Evolutionary conservation across 2,329 filamentous ascomycete genomes (phyloP), one percentile per base, ranked within the genome.

Genomic region (Ascochyta koolunga): DNA sequence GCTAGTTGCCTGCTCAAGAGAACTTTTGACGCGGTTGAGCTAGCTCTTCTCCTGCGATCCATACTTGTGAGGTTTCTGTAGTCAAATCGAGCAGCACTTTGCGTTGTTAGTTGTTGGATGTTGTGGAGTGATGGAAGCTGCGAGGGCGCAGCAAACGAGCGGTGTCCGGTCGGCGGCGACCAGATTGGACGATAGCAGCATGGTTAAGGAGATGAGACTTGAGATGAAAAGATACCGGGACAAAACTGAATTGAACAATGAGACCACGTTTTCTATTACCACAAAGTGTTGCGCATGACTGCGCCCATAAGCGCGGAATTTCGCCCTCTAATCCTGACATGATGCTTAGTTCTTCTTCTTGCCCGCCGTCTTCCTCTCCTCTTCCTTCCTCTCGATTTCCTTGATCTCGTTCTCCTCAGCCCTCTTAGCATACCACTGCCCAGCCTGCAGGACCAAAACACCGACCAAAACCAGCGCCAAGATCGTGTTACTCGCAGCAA

Each of bases 401-500:
- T 85, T 86, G 50, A 84, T 82, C 76, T 97, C 93, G 73, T 93
- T 89, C 69, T 83, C 83, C 77, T 98, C 93, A 79, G 96, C 96
- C 72, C 90, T 84, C 83, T 98, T 93, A 22, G 95, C 95, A 79
- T 99, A 99, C 95, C 93, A 98, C 83, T 98, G 91, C 10, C 95
- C 95, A 18, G 91, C 91, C 84, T 99, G 95, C 70, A 99, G 78
- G 29, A 97, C 90, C 61, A 99, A 75, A 9, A 99, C 90, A 5
- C 95, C 95, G 3, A 98, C 88, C 47, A 99, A 78, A 25, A 99
- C 91, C 38, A 99, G 83, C 31, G 93, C 95, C 52, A 98, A 78
- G 72, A 99, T 99, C 3, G 95, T 98, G 77, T 99, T 96, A 76
- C 91, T 96, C 7, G 95, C 95, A 27, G 92, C 87, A 67, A 98